Percentiles rank a stretch among this genome's conserved stretches.
Evolutionary conservation across 225 moss, liverwort and hornwort genomes (phyloP).

Genomic region (Asterella californica): DNA sequence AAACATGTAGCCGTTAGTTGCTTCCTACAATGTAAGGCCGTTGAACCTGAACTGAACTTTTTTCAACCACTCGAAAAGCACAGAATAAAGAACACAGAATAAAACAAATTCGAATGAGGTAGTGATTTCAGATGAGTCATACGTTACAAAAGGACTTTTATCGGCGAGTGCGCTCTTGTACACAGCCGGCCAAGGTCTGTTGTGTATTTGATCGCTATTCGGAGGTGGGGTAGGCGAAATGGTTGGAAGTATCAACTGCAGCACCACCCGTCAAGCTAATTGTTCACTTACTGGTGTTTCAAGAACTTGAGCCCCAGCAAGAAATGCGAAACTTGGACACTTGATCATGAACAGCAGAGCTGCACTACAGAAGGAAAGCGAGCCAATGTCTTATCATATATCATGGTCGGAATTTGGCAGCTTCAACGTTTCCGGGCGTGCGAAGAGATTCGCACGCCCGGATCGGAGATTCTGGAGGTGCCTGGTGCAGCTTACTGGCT

Average conservation of each 20-base stretch:
- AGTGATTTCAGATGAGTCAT: constrained; percentile 3
- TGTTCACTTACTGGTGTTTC: background rate
- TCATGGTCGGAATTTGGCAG: background rate
- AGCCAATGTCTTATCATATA: background rate
- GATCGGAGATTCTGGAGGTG: background rate
- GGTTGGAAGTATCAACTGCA: constrained; percentile 12
- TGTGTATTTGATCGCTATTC: constrained; percentile 17
- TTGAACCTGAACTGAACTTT: background rate
- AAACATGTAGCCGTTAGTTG: background rate
- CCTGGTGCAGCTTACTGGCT: constrained; percentile 19
- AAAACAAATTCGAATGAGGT: background rate
- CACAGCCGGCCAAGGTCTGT: constrained; percentile 27
- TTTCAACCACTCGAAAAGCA: background rate
- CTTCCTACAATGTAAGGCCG: background rate
- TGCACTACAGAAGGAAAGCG: background rate
- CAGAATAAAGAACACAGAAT: background rate
- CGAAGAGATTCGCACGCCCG: background rate
- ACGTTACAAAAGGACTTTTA: constrained; percentile 27
- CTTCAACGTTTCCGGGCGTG: background rate
- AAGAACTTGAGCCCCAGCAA: background rate
- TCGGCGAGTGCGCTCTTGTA: constrained; percentile 32
- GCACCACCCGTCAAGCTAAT: background rate
- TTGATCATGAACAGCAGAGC: background rate
- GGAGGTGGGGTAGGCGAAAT: background rate
- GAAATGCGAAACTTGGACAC: background rate